phyloP scores from a whole-genome alignment of 2,329 filamentous ascomycete species.

The Ascochyta lentis region DNA sequence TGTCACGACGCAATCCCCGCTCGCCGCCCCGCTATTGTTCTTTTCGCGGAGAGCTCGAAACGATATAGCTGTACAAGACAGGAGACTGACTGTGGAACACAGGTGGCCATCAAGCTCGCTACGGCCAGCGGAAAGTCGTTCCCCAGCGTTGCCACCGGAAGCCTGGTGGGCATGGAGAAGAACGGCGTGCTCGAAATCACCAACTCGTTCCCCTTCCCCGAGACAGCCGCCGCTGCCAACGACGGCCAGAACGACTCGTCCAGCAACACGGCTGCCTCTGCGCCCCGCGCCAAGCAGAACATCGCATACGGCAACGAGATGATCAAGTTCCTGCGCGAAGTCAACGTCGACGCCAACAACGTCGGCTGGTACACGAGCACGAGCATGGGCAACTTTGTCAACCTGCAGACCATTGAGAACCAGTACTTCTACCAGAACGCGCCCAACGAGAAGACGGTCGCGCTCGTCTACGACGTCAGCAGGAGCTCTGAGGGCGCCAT shows the following conservation, averaged over 20 bases:
- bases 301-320: constrained; percentile 90
- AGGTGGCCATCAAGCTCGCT: constrained; percentile 98
- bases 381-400: constrained; percentile 98
- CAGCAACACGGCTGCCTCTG: constrained; percentile 76
- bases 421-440: constrained; percentile 97
- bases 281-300: constrained; percentile 91
- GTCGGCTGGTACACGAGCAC: constrained; percentile 99
- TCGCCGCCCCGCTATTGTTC: constrained; percentile 37
- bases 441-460: constrained; percentile 82
- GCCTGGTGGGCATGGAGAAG: constrained; percentile 91
- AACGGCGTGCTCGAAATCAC: constrained; percentile 85
- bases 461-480: constrained; percentile 93
- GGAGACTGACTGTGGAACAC: constrained; percentile 31
- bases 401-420: constrained; percentile 94
- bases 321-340: constrained; percentile 94
- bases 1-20: constrained; percentile 39
- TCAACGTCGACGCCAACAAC: constrained; percentile 97
- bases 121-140: constrained; percentile 91
- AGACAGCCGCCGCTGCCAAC: constrained; percentile 72
- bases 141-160: constrained; percentile 87
- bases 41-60: constrained; percentile 8
- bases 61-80: background rate
- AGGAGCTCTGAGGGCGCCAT: constrained; percentile 90
- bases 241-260: constrained; percentile 45
- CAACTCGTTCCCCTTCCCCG: constrained; percentile 93